These are phyloP conservation scores for Cicer chorassanicum DNA, from an alignment of 306 rosid species.

Conservation along the genomic window DNA sequence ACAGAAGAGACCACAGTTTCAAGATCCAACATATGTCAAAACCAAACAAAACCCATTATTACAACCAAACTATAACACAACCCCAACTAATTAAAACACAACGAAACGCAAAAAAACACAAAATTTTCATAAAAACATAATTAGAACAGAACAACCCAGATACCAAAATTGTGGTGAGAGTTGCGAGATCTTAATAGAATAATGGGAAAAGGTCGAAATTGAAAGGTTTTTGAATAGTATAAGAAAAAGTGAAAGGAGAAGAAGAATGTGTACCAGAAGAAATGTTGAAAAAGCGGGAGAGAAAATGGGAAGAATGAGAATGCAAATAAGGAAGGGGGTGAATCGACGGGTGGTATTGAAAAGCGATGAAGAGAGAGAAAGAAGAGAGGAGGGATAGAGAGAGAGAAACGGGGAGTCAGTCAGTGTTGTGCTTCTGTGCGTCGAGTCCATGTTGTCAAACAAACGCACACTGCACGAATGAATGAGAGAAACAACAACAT, in stretches of 20 bases:
- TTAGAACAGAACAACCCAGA: neutral
- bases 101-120: neutral
- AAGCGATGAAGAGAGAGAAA: neutral
- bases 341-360: neutral
- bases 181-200: conserved; percentile 23
- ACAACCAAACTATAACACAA: conserved; percentile 23
- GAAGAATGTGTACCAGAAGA: conserved; percentile 21
- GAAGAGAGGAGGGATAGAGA: conserved; percentile 26
- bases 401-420: conserved; percentile 47
- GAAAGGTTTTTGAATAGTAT: neutral
- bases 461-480: neutral
- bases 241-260: neutral
- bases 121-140: neutral
- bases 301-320: neutral
- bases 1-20: conserved; percentile 32
- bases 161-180: neutral
- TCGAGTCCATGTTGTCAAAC: conserved; percentile 51
- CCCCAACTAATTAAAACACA: conserved; percentile 18
- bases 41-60: conserved; percentile 33
- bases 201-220: neutral
- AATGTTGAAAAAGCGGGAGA: conserved; percentile 9
- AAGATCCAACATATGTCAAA: conserved; percentile 55
- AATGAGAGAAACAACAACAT: conserved; percentile 38
- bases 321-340: neutral
- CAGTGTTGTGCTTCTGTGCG: conserved; percentile 40